Evolutionary conservation across 2,329 filamentous ascomycete genomes (phyloP).

Genomic region (Cryphonectria nitschkei): DNA sequence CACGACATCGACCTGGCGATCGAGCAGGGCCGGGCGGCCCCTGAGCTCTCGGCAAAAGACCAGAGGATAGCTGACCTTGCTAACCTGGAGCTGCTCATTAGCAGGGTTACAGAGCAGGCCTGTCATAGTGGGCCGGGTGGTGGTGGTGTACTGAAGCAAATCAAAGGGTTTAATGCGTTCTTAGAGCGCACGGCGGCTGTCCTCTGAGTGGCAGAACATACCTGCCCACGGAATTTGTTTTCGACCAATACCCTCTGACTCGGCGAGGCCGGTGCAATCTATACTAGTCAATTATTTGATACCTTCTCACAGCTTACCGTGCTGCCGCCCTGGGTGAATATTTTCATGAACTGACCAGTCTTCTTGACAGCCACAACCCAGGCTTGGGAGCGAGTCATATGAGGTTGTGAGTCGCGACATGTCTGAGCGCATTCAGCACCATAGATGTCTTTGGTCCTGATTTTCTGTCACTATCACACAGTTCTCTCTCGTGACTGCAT

Average conservation of each 20-base stretch:
- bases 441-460: neutral
- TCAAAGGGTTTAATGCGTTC: constrained; percentile 66
- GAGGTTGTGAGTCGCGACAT: neutral
- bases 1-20: constrained; percentile 64
- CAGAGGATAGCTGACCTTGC: constrained; percentile 55
- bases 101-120: constrained; percentile 57
- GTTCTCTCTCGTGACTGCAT: neutral
- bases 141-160: constrained; percentile 54
- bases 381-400: neutral
- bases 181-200: constrained; percentile 63
- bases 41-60: constrained; percentile 49
- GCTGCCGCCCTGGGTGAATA: neutral
- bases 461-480: neutral
- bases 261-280: neutral
- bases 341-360: neutral
- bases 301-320: neutral
- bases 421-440: neutral
- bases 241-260: neutral
- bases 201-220: constrained; percentile 46
- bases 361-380: neutral
- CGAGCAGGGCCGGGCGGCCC: constrained; percentile 47
- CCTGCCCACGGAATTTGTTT: neutral
- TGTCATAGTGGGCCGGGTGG: constrained; percentile 54
- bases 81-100: constrained; percentile 61
- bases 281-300: neutral